Evolutionary conservation across 371 early-diverging fungal species (phyloP).

Genomic region (Paraphysoderma sedebokerense): DNA sequence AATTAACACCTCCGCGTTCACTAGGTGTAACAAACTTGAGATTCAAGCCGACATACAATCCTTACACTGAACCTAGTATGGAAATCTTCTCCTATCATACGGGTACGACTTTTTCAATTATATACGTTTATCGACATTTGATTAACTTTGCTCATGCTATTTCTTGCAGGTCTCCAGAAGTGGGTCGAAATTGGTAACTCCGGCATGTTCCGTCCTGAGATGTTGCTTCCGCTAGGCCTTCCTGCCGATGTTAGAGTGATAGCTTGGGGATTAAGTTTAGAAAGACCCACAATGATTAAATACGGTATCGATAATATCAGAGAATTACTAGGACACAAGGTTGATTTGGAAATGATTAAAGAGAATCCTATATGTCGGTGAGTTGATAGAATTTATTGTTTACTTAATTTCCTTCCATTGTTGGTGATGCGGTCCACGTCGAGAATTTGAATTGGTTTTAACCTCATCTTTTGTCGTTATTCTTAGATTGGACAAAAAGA

Average conservation of each 20-base stretch:
- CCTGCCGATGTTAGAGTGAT: conserved; percentile 93
- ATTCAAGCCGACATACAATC: conserved; percentile 99
- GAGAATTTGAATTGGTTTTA: no score
- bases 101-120: conserved; percentile 10
- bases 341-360: conserved; percentile 87
- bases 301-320: conserved; percentile 95
- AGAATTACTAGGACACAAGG: conserved; percentile 97
- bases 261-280: conserved; percentile 98
- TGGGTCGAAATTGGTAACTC: conserved; percentile 99
- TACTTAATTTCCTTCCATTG: no score
- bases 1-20: not conserved
- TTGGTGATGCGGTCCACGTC: no score
- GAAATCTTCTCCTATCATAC: conserved; percentile 99
- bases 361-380: conserved; percentile 76
- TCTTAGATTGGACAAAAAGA: conserved; percentile 68
- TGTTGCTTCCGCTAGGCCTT: conserved; percentile 94
- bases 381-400: no score
- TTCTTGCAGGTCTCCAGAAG: conserved; percentile 48
- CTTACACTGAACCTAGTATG: conserved; percentile 99
- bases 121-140: not conserved
- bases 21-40: conserved; percentile 70
- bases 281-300: conserved; percentile 99
- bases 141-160: not conserved
- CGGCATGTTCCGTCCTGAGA: conserved; percentile 99
- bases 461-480: no score